Conservation (phyloP, 1,139 yeast genomes). For the Magnusiomyces tetraspermus region DNA sequence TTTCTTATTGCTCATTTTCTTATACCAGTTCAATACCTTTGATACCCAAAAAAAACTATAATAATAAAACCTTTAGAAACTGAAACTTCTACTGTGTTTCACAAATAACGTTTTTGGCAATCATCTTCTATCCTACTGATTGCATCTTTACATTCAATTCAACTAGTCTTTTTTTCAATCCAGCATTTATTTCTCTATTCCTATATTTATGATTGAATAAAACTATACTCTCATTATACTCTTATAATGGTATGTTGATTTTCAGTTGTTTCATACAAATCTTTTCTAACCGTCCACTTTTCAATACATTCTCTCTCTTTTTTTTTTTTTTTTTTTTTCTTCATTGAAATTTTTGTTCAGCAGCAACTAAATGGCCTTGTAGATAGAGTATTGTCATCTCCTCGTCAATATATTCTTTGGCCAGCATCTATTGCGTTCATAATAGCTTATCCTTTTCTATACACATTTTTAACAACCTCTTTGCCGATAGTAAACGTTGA, state of each 20-base stretch:
- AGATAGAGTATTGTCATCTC: conserved; percentile 20
- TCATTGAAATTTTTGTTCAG: too few relatives aligned
- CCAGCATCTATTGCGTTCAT: conserved; percentile 44
- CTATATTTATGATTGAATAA: neutral
- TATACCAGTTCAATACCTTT: neutral
- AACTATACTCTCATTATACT: neutral
- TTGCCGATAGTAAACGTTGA: conserved; percentile 11
- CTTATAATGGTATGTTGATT: conserved; percentile 1
- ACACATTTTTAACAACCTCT: conserved; percentile 25
- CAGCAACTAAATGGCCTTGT: conserved; percentile 15
- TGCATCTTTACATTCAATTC: neutral
- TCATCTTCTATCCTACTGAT: neutral
- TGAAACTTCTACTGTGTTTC: too few relatives aligned
- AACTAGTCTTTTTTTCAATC: neutral
- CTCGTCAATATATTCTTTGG: conserved; percentile 40
- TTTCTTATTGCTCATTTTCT: neutral
- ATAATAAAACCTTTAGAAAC: too few relatives aligned
- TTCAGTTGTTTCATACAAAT: too few relatives aligned
- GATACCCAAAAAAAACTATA: too few relatives aligned
- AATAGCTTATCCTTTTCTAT: conserved; percentile 44
- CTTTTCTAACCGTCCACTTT: neutral
- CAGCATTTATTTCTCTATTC: neutral
- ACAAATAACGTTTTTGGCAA: neutral
- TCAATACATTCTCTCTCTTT: too few relatives aligned
- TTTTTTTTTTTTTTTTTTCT: too few relatives aligned